Evolutionary conservation across 257 asterid species (phyloP), one percentile per base, ranked within the genome.

Genomic region (Schizonepeta tenuifolia): DNA sequence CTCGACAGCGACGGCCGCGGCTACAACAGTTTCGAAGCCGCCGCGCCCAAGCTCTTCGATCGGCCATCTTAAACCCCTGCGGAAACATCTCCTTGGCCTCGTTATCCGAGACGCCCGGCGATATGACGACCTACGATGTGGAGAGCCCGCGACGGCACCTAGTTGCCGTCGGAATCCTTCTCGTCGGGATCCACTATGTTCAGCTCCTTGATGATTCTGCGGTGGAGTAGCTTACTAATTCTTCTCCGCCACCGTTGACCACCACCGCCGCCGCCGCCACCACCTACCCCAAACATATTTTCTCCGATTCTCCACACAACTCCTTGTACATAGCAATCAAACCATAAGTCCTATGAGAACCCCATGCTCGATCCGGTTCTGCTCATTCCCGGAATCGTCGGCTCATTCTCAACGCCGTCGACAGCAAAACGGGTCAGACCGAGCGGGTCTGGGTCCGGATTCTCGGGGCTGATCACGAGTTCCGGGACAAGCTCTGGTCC

Each of bases 361-460:
- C 98, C 96, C 44, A 81, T 84, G 2, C 90, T 92, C 56, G 96
- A 90, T 77, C 98, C 98, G 49, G 97, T 92, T 72, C 90, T 92
- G 11, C 84, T 92, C 44, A 86, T 92, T 11, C 97, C 98, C 0
- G 98, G 98, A 31, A 78, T 92, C 20, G 96, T 92, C 71, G 98
- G 96, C 57, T 90, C 2, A 92, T 92, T 58, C 89, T 92, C 60
- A 71, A 92, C 65, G 88, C 98, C 5, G 85, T 88, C 53, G 83
- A 92, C 64, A 74, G 79, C 22, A 79, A 88, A 72, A 89, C 91
- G 22, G 97, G 96, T 11, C 53, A 73, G n/a, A 75, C 82, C 50
- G 97, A 92, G 67, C 86, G 98, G 55, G 86, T 92, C n/a, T 92
- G 98, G 98, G 96, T 92, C 18, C 83, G 98, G 83, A 84, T 92